Evolutionary conservation across 1,284 basidiomycete species (phyloP).

Genomic region (Cutaneotrichosporon curvatum): DNA sequence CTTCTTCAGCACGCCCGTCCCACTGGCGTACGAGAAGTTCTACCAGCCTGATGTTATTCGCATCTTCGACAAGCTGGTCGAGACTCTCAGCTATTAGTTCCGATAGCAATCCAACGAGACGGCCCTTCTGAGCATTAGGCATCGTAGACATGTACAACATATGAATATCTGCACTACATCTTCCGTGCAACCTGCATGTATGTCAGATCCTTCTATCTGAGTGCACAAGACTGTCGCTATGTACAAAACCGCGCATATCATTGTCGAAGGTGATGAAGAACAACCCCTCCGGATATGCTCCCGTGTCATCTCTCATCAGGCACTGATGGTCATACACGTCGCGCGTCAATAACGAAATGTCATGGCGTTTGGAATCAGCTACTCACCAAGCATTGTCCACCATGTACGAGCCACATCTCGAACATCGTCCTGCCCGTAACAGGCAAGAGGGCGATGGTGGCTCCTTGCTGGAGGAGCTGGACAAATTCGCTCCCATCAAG

Average conservation of each 20-base stretch:
- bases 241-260: no score
- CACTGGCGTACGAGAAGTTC: conserved; percentile 81
- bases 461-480: conserved; percentile 43
- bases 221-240: no score
- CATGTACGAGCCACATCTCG: conserved; percentile 36
- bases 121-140: background rate
- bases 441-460: background rate
- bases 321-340: no score
- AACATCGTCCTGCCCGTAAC: conserved; percentile 18
- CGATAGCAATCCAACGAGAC: background rate
- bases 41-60: conserved; percentile 78
- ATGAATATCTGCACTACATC: background rate
- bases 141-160: background rate
- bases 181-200: background rate
- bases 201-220: no score
- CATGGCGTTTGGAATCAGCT: no score
- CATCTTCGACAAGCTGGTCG: conserved; percentile 71
- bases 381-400: no score
- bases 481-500: conserved; percentile 45
- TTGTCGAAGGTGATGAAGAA: no score
- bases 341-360: no score
- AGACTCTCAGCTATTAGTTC: conserved; percentile 65
- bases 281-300: no score
- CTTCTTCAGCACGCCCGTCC: conserved; percentile 62
- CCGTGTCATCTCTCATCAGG: no score